Base-by-base conservation (phyloP, 148 eudicot genomes). In the Heliamphora exappendiculata region DNA sequence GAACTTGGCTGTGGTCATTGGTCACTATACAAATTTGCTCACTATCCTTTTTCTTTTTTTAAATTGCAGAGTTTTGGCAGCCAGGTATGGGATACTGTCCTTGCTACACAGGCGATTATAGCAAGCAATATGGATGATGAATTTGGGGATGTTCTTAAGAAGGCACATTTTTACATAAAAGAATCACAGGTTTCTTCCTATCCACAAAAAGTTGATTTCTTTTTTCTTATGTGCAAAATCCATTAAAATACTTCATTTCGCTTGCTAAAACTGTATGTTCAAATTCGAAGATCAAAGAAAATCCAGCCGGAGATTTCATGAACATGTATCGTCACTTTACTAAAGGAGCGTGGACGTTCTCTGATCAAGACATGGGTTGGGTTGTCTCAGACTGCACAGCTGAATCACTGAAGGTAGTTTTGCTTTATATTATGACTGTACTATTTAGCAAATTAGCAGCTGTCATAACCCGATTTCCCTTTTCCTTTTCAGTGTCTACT, bases 321-420 rank as follows among this genome's bases (percentile, higher is more conserved):
- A 57, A 39, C 16, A 83, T 83, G 88, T 83, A 81, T 74, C 84
- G 86, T 16, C 78, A 76, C 22, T 76, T 81, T 54, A 81, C 83
- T 17, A 86, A 83, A 81, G 88, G 88, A n/a, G 75, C 81, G 33
- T 86, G 88, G 88, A 74, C 88, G 26, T 86, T 83, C 78, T 81
- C 86, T 11, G 86, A 83, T 65, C 89, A 79, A 81, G 86, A 86
- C 79, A 83, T 81, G 53, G 83, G 86, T 2, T 86, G 84, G 85
- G 79, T 66, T 24, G 85, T 83, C 49, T 86, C 86, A 11, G 86
- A 83, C 33, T 83, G 86, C 80, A 81, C 84, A 44, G 77, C 83
- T 34, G 84, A 83, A 76, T 76, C 83, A 6, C 67, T 86, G 0
- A 79, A 83, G 82, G 88, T 83, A 62, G 9, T 28, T 39, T 44